phyloP scores from a whole-genome alignment of 345 rosid species.

The Raphanus raphanistrum region DNA sequence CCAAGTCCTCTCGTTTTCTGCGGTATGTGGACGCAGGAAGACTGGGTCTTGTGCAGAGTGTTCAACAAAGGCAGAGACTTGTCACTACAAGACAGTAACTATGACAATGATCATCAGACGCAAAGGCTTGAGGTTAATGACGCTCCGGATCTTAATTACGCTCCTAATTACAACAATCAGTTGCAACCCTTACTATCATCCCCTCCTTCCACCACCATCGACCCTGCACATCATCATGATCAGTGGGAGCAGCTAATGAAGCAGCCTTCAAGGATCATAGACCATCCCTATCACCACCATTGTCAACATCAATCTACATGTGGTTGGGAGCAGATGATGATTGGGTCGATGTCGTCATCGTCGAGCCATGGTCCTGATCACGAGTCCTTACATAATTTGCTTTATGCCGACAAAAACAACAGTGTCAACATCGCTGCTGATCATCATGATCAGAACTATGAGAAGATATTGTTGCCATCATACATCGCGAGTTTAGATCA shows the following conservation, averaged over 20 bases:
- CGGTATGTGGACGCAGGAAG: constrained; percentile 68
- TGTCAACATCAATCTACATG: constrained; percentile 32
- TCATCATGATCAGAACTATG: constrained; percentile 23
- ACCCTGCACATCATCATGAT: constrained; percentile 19
- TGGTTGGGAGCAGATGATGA: constrained; percentile 40
- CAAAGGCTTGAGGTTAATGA: constrained; percentile 19
- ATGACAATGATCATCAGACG: constrained; percentile 7
- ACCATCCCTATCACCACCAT: constrained; percentile 28
- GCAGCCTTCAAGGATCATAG: constrained; percentile 34
- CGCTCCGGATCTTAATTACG: constrained; percentile 24
- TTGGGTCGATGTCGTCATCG: constrained; percentile 27
- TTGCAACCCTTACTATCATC: constrained; percentile 24
- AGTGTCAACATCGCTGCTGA: constrained; percentile 26
- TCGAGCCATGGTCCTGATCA: constrained; percentile 38
- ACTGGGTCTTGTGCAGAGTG: constrained; percentile 94
- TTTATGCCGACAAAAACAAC: constrained; percentile 23
- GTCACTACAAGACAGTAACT: constrained; percentile 16
- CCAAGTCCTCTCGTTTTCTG: constrained; percentile 26
- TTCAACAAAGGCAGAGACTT: constrained; percentile 69
- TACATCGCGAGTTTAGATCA: constrained; percentile 32
- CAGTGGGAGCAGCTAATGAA: constrained; percentile 38
- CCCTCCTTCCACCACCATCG: constrained; percentile 28
- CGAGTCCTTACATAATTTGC: constrained; percentile 36
- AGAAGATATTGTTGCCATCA: constrained; percentile 28
- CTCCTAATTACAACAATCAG: constrained; percentile 28